Evolutionary conservation across 352 stramenopile genomes (phyloP).

Genomic region (Pythium chondricola): DNA sequence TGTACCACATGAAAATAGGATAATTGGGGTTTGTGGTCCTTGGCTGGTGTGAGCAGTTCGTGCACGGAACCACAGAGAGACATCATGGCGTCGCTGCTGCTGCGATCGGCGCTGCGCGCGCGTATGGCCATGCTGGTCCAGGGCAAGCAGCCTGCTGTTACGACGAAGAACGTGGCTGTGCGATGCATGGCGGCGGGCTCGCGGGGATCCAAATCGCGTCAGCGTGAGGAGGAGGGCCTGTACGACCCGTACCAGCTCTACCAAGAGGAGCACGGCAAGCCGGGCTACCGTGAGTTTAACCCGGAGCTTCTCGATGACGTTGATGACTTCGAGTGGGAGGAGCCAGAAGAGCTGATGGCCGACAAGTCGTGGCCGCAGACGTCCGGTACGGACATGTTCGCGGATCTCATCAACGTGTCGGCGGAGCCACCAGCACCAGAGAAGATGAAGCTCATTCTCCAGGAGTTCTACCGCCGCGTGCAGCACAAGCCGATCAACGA

Average conservation of each 20-base stretch:
- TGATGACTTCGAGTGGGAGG: slow-evolving; percentile 60
- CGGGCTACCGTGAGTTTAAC: slow-evolving; percentile 79
- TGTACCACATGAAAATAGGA: no score
- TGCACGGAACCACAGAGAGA: not conserved
- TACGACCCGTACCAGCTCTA: slow-evolving; percentile 84
- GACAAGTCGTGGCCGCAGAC: slow-evolving; percentile 86
- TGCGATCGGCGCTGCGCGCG: slow-evolving; percentile 33
- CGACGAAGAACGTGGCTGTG: not conserved
- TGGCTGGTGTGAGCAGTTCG: slow-evolving; percentile 21
- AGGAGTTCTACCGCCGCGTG: slow-evolving; percentile 71
- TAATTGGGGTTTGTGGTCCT: no score
- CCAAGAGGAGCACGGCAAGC: slow-evolving; percentile 60
- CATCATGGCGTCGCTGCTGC: slow-evolving; percentile 35
- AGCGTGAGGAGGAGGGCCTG: slow-evolving; percentile 33
- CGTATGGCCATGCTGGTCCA: slow-evolving; percentile 11
- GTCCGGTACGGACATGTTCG: slow-evolving; percentile 70
- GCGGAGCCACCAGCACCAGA: slow-evolving; percentile 40
- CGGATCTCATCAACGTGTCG: slow-evolving; percentile 77
- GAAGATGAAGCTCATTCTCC: slow-evolving; percentile 61
- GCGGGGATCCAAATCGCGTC: slow-evolving; percentile 1
- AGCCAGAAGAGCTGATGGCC: slow-evolving; percentile 78
- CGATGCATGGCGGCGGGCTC: slow-evolving; percentile 12
- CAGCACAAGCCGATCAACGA: slow-evolving; percentile 69
- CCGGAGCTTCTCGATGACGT: slow-evolving; percentile 50
- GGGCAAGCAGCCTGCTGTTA: not conserved